Base-by-base conservation (phyloP, 345 rosid genomes). In the Eucalyptus cloeziana region DNA sequence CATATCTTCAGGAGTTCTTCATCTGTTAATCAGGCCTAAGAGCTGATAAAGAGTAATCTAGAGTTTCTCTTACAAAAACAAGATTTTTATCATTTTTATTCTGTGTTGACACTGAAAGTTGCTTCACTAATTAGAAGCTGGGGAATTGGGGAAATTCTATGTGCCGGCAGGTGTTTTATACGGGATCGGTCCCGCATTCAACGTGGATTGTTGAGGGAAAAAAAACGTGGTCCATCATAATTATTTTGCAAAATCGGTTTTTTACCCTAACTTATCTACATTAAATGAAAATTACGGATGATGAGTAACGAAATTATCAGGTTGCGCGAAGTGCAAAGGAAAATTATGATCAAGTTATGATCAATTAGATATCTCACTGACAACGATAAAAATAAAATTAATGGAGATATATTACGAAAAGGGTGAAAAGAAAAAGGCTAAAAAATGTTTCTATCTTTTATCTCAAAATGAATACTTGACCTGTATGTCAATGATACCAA, bases 321-420 rank as follows among this genome's bases (percentile, higher is more conserved):
- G 37, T 64, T 64, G 71, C 0, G 3, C 0, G 1, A 64, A 64
- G 10, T 7, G 37, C 33, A 33, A 9, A 33, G 25, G 13, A 69
- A 33, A 33, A 17, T 69, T 5, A n/a, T 0, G 62, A 56, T 56
- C 0, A 69, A 1, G 0, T 69, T 1, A 12, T 27, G 2, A 64
- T n/a, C 37, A 13, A 64, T 64, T 64, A 64, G 21, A 64, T 64
- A n/a, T n/a, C 37, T 64, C 8, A 64, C 11, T 4, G 37, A 7
- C 21, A 7, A 3, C 1, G 19, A 64, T 7, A 30, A 7, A 64
- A 30, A n/a, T 7, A 64, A 62, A n/a, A 64, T 30, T 64, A 30
- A 13, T 30, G 16, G 10, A 64, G 0, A 14, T n/a, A 14, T 13
- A 64, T n/a, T n/a, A 7, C 10, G 3, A 13, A 33, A 69, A 69